These are phyloP conservation scores for Arthroderma sp. DNA, from an alignment of 2,329 filamentous ascomycete species.

Conservation along the genomic window DNA sequence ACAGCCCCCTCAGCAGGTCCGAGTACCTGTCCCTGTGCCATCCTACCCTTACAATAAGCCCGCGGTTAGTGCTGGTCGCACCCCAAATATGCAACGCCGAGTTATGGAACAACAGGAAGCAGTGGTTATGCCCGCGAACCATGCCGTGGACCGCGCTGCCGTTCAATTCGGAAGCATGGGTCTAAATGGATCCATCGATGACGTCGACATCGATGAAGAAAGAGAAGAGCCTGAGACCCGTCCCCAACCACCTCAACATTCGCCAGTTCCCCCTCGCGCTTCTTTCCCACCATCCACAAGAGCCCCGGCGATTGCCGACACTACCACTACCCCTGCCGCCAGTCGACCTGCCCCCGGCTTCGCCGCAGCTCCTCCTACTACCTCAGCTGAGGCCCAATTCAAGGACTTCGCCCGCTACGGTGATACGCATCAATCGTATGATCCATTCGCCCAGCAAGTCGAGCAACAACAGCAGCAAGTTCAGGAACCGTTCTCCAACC, in stretches of 20 bases:
- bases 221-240: conserved; percentile 91
- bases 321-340: conserved; percentile 36
- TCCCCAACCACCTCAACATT: conserved; percentile 83
- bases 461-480: conserved; percentile 48
- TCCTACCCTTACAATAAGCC: conserved; percentile 27
- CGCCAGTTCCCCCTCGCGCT: conserved; percentile 73
- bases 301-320: conserved; percentile 23
- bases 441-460: conserved; percentile 70
- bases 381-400: conserved; percentile 34
- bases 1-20: conserved; percentile 44
- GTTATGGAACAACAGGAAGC: conserved; percentile 92
- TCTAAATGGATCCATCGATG: conserved; percentile 59
- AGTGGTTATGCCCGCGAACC: conserved; percentile 95
- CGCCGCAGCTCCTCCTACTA: conserved; percentile 45
- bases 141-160: conserved; percentile 80
- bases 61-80: conserved; percentile 62
- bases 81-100: conserved; percentile 69
- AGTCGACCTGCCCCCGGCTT: conserved; percentile 50
- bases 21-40: conserved; percentile 47
- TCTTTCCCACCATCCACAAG: conserved; percentile 61
- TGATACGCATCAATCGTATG: conserved; percentile 65
- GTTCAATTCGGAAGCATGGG: conserved; percentile 96
- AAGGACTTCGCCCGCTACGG: conserved; percentile 43
- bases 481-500: conserved; percentile 44
- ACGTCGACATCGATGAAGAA: conserved; percentile 78